phyloP scores from a whole-genome alignment of 768 basidiomycete genomes.

The Daedaleopsis sinensis region DNA sequence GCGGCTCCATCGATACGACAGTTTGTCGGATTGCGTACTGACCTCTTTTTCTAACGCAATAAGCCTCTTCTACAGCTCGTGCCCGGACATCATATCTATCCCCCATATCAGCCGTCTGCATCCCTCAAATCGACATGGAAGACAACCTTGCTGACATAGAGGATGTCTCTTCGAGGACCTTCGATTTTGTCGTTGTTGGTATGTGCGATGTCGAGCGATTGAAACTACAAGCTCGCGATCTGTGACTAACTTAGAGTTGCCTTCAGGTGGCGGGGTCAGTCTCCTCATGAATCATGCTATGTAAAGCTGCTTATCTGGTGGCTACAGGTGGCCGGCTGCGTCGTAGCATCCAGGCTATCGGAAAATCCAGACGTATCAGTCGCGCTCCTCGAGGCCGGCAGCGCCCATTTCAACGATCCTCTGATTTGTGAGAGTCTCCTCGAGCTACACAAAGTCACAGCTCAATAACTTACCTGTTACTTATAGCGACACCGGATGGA shows the following conservation, averaged over 20 bases:
- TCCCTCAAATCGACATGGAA: too few species aligned
- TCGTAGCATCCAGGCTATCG: slow-evolving; percentile 41
- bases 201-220: neutral
- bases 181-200: slow-evolving; percentile 29
- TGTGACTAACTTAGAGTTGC: too few species aligned
- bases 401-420: slow-evolving; percentile 14
- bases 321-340: slow-evolving; percentile 37
- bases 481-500: slow-evolving; percentile 1
- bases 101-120: too few species aligned
- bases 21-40: too few species aligned
- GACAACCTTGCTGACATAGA: slow-evolving; percentile 11
- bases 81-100: too few species aligned
- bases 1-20: too few species aligned
- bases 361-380: slow-evolving; percentile 39
- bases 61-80: too few species aligned
- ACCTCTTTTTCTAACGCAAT: too few species aligned
- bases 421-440: slow-evolving; percentile 1
- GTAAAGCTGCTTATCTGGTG: neutral
- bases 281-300: neutral
- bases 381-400: slow-evolving; percentile 38
- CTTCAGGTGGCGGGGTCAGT: slow-evolving; percentile 4
- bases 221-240: too few species aligned
- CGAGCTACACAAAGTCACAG: neutral
- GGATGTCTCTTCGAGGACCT: slow-evolving; percentile 18
- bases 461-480: neutral